phyloP scores from a whole-genome alignment of 306 rosid species.

The Coriaria nepalensis region DNA sequence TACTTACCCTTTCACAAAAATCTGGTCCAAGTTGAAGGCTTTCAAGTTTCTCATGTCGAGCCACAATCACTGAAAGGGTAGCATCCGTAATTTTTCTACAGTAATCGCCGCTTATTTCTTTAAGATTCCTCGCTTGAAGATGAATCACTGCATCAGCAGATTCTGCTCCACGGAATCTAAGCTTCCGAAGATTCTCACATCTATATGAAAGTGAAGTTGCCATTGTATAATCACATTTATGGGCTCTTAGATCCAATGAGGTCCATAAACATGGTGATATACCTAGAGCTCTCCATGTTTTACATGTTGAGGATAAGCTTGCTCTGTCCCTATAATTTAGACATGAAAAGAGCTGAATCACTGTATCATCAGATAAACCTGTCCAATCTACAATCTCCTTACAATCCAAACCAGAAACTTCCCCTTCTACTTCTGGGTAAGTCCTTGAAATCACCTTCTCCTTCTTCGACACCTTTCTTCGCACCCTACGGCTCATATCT shows the following conservation, averaged over 20 bases:
- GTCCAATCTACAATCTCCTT: constrained; percentile 71
- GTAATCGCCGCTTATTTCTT: constrained; percentile 83
- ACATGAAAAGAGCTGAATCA: constrained; percentile 80
- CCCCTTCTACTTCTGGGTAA: constrained; percentile 58
- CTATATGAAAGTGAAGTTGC: constrained; percentile 74
- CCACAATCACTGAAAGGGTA: constrained; percentile 85
- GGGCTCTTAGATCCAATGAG: constrained; percentile 86
- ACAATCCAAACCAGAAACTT: constrained; percentile 27
- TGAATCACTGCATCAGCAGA: constrained; percentile 82
- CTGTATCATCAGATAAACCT: constrained; percentile 86
- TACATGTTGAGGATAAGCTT: constrained; percentile 82
- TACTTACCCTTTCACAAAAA: constrained; percentile 94
- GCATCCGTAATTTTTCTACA: constrained; percentile 97
- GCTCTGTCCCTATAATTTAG: constrained; percentile 90
- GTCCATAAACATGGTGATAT: constrained; percentile 81
- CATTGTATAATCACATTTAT: constrained; percentile 72
- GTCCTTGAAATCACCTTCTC: constrained; percentile 57
- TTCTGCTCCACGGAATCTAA: constrained; percentile 95
- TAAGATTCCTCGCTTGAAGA: constrained; percentile 72
- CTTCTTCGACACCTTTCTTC: constrained; percentile 78
- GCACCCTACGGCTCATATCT: constrained; percentile 86
- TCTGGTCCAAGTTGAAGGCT: constrained; percentile 98
- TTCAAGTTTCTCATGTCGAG: constrained; percentile 91
- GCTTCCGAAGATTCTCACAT: constrained; percentile 81
- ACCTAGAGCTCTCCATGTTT: constrained; percentile 80